Conservation (phyloP, 345 rosid genomes). For the Ailanthus altissimus region DNA sequence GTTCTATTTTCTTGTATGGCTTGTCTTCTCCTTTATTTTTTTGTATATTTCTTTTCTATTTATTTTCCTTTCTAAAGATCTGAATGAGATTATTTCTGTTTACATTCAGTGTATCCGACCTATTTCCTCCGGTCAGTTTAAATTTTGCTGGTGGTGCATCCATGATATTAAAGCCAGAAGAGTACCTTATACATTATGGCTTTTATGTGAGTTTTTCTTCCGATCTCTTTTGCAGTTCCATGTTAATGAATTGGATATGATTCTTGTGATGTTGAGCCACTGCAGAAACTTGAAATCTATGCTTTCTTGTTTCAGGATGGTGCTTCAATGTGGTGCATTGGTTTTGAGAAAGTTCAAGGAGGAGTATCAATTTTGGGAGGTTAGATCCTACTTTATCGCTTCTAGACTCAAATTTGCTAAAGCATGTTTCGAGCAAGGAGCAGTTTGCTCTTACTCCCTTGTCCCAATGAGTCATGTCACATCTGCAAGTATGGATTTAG, state of each 20-base stretch:
- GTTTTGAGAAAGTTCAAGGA: too few species aligned
- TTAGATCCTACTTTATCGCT: slow-evolving; percentile 28
- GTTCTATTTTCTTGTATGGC: background rate
- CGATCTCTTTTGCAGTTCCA: slow-evolving; percentile 6
- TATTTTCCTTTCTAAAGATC: background rate
- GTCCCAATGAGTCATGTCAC: background rate
- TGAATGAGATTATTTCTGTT: slow-evolving; percentile 18
- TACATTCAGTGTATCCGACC: slow-evolving; percentile 51
- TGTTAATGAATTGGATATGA: slow-evolving; percentile 16
- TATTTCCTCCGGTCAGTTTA: slow-evolving; percentile 79
- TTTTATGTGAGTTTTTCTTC: slow-evolving; percentile 54
- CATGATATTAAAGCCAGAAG: slow-evolving; percentile 78
- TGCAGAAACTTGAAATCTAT: slow-evolving; percentile 7
- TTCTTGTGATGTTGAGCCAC: slow-evolving; percentile 1
- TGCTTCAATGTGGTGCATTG: too few species aligned
- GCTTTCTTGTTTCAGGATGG: slow-evolving; percentile 54
- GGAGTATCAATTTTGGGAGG: slow-evolving; percentile 89
- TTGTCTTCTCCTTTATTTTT: slow-evolving; percentile 1
- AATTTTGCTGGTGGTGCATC: slow-evolving; percentile 89
- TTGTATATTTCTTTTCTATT: too few species aligned
- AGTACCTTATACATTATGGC: slow-evolving; percentile 75
- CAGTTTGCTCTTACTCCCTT: background rate
- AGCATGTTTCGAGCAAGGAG: background rate
- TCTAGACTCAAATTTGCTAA: background rate
- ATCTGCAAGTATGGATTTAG: background rate